A percentile compares a stretch with the other conserved stretches of the same genome.
Evolutionary conservation across 2,329 filamentous ascomycete genomes (phyloP).

Genomic region (Colletotrichum australisinense): DNA sequence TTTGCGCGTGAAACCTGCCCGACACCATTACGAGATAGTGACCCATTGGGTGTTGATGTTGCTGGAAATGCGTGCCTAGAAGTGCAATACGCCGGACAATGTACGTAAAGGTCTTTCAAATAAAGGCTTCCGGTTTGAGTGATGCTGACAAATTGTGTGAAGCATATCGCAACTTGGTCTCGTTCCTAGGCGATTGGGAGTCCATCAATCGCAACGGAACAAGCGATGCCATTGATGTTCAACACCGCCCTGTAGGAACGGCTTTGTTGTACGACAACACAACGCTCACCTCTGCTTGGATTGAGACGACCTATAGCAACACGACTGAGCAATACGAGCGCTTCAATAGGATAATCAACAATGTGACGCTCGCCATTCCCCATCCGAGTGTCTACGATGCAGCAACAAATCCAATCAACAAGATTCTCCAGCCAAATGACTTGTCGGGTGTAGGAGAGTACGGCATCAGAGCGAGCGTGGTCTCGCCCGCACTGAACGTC

Average conservation of each 20-base stretch:
- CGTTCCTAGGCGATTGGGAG: constrained; percentile 70
- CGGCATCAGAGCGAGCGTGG: constrained; percentile 73
- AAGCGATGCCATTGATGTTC: constrained; percentile 52
- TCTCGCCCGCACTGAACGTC: constrained; percentile 78
- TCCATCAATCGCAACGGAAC: constrained; percentile 56
- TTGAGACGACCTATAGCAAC: constrained; percentile 65
- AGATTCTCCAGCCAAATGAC: constrained; percentile 76
- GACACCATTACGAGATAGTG: constrained; percentile 65
- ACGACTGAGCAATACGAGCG: constrained; percentile 61
- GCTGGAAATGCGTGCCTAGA: constrained; percentile 71
- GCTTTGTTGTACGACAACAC: constrained; percentile 79
- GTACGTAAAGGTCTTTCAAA: constrained; percentile 40
- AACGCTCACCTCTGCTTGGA: constrained; percentile 77
- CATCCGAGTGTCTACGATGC: constrained; percentile 77
- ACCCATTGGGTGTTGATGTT: constrained; percentile 44
- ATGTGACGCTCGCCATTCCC: constrained; percentile 82
- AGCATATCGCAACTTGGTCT: constrained; percentile 76
- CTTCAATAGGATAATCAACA: constrained; percentile 73
- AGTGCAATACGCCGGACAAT: constrained; percentile 76
- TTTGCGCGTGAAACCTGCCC: constrained; percentile 69
- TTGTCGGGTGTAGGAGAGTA: constrained; percentile 76
- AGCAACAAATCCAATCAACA: constrained; percentile 69
- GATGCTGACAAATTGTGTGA: constrained; percentile 20
- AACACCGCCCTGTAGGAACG: constrained; percentile 66
- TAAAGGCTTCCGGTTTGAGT: background rate